Base-by-base conservation (phyloP, 2,329 filamentous ascomycete species). In the Talaromyces funiculosus region DNA sequence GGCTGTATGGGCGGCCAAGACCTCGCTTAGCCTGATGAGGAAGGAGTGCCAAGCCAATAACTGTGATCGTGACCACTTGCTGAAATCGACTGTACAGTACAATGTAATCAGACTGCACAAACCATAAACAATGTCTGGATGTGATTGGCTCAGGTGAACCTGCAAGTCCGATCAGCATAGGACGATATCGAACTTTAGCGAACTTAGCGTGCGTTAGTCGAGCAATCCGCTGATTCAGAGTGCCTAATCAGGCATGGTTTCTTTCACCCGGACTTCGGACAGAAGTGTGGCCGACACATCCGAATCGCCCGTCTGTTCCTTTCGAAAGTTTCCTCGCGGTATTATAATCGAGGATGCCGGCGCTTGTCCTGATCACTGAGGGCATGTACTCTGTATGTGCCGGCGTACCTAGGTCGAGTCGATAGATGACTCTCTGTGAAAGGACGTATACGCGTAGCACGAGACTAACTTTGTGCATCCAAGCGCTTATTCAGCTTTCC, bases 161-260 rank as follows among this genome's bases (percentile, higher is more conserved):
- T 26, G 24, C 42, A 45, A 45, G 42, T 26, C 22, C 42, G 42
- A 45, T 26, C 42, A 26, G 42, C 6, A 26, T 9, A 45, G 20
- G 9, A 16, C 42, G 40, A 43, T 43, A 43, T 3, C n/a, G 38
- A 42, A 14, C 20, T 14, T 42, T 42, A 42, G 38, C 18, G 40
- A 22, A 1, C 8, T 45, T 45, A 26, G 42, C 42, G 42, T 45
- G 22, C 42, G 42, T 16, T 51, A 35, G 31, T 53, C 42, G 29
- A 53, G 47, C 31, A 53, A 53, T 33, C 29, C 47, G 49, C n/a
- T 53, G 49, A 35, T 33, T 53, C 49, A 53, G 49, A 31, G 29
- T 18, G 2, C 29, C 35, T 2, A 8, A 33, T 35, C 29, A 33
- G 29, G 43, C 26, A 49, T 49, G 45, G 29, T 14, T 35, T 33